phyloP scores from a whole-genome alignment of 2,329 filamentous ascomycete species.

The Diplodia seriata region DNA sequence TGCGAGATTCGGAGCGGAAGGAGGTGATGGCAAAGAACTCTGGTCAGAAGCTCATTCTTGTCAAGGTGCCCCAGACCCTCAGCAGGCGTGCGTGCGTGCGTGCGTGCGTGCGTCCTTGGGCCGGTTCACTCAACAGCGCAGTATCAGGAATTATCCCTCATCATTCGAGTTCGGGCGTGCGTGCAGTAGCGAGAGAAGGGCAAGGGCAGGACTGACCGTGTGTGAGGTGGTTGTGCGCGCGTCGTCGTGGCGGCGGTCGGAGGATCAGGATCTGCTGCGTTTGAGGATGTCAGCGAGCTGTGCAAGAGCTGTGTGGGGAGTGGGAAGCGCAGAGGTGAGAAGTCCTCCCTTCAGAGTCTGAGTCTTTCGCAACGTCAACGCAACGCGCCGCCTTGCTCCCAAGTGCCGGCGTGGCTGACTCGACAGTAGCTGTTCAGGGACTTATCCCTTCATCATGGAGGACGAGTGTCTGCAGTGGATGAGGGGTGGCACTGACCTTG shows the following conservation, averaged over 20 bases:
- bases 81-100: not conserved
- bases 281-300: no score
- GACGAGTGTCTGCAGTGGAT: not conserved
- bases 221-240: no score
- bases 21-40: no score
- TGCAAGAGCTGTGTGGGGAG: no score
- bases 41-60: not conserved
- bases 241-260: no score
- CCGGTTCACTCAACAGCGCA: not conserved
- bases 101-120: not conserved
- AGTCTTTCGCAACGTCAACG: not conserved
- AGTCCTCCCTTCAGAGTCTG: not conserved
- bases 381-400: not conserved
- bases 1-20: no score
- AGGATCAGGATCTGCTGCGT: no score
- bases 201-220: no score
- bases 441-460: not conserved
- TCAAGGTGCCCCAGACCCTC: not conserved
- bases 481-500: not conserved
- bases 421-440: not conserved
- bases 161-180: not conserved
- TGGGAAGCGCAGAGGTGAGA: no score
- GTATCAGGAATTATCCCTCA: not conserved
- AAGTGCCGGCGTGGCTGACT: not conserved
- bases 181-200: not conserved